Conservation (phyloP, 202 grass and related monocot genomes). For the Panicum hallii region DNA sequence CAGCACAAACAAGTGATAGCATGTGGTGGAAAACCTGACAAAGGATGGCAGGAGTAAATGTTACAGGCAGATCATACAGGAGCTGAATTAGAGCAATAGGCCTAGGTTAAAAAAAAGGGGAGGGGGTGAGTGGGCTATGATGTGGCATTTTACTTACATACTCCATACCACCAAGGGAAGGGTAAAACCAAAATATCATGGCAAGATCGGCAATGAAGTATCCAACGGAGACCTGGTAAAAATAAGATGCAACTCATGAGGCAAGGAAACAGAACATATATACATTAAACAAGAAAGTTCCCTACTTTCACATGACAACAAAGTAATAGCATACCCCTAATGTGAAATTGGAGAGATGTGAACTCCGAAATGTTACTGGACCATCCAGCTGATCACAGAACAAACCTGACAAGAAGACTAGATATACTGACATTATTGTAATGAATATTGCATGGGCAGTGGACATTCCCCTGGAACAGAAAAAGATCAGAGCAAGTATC, state of each 20-base stretch:
- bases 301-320: background rate
- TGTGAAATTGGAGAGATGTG: constrained; percentile 76
- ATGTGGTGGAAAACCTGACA: constrained; percentile 89
- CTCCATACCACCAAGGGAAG: constrained; percentile 92
- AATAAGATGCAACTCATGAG: constrained; percentile 33
- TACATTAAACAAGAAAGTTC: background rate
- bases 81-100: background rate
- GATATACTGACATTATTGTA: constrained; percentile 76
- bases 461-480: constrained; percentile 87
- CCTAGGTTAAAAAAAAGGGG: constrained; percentile 19
- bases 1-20: constrained; percentile 74
- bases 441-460: constrained; percentile 93
- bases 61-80: constrained; percentile 28
- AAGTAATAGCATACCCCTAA: constrained; percentile 69
- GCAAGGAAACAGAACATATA: constrained; percentile 14
- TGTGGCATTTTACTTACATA: constrained; percentile 68
- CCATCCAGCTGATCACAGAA: constrained; percentile 83
- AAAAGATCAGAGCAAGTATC: constrained; percentile 8
- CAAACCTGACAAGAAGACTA: constrained; percentile 87
- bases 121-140: background rate
- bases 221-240: constrained; percentile 82
- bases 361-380: constrained; percentile 77
- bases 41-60: background rate
- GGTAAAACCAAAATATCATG: constrained; percentile 96
- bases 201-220: constrained; percentile 91